Evolutionary conservation across 108 stramenopile species (phyloP).

Genomic region (Pseudonitzschia delicatissima): DNA sequence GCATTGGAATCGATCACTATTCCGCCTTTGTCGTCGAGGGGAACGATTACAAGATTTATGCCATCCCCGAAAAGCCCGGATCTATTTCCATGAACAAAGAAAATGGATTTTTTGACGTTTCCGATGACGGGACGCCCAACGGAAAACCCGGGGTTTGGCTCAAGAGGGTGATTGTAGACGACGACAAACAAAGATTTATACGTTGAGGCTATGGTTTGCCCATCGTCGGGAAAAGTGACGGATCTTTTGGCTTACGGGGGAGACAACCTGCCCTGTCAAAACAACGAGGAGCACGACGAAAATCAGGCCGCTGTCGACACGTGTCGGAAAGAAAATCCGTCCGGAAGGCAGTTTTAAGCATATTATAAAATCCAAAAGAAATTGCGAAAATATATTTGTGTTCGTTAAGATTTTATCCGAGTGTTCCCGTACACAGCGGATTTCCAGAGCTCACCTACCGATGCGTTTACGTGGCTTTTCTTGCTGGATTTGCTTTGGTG

Average conservation of each 20-base stretch:
- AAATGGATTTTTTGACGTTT: background rate
- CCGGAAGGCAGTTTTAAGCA: too few relatives aligned
- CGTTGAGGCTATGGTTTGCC: background rate
- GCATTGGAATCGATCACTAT: constrained; percentile 81
- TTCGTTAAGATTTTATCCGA: too few relatives aligned
- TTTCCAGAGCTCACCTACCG: constrained; percentile 1
- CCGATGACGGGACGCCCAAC: background rate
- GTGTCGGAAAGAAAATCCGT: constrained; percentile 16
- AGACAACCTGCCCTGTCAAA: background rate
- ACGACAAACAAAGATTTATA: background rate
- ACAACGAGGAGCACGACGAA: background rate
- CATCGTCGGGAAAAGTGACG: background rate
- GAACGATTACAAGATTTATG: constrained; percentile 17
- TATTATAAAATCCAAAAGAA: too few relatives aligned
- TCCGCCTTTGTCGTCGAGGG: constrained; percentile 79
- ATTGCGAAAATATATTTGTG: too few relatives aligned
- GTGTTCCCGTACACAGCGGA: background rate
- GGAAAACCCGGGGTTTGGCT: constrained; percentile 29
- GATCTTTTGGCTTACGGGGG: background rate
- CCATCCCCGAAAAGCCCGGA: constrained; percentile 15
- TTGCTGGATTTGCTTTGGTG: background rate
- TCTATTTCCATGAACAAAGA: background rate
- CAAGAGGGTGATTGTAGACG: background rate
- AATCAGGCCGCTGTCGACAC: background rate
- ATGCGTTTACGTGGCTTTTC: too few relatives aligned